Conservation (phyloP, 768 basidiomycete species). For the Rhizopogon roseolus region DNA sequence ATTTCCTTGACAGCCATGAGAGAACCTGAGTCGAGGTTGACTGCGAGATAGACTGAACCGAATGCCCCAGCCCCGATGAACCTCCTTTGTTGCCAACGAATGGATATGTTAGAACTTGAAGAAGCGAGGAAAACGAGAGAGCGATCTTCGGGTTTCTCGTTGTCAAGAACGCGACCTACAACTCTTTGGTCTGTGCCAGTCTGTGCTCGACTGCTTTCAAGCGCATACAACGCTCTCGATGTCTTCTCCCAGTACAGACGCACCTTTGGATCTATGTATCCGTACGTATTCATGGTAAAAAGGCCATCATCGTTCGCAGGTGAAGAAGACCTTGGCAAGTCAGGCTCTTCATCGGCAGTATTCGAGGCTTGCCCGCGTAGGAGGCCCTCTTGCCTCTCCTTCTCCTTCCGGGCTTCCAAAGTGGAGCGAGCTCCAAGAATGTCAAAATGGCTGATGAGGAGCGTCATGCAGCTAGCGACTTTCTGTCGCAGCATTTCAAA, state of each 20-base stretch:
- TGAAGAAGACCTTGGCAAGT: conserved; percentile 37
- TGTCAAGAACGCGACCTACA: conserved; percentile 89
- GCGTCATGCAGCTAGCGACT: conserved; percentile 93
- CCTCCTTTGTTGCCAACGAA: conserved; percentile 96
- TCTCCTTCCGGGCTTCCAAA: conserved; percentile 84
- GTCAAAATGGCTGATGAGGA: conserved; percentile 97
- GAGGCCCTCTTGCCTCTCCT: conserved; percentile 72
- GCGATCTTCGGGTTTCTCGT: conserved; percentile 90
- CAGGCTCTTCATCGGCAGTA: conserved; percentile 45
- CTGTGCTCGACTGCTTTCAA: conserved; percentile 62
- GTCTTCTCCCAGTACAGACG: conserved; percentile 75
- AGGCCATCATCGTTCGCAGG: conserved; percentile 32
- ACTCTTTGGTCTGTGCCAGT: conserved; percentile 67
- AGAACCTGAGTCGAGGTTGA: conserved; percentile 92
- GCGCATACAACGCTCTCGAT: conserved; percentile 47
- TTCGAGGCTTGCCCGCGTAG: conserved; percentile 50
- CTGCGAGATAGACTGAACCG: conserved; percentile 98
- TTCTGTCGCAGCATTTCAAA: conserved; percentile 88
- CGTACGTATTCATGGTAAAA: conserved; percentile 24
- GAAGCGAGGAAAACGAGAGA: conserved; percentile 93
- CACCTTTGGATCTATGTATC: conserved; percentile 59
- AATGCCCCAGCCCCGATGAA: conserved; percentile 99
- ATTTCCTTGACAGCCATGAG: conserved; percentile 99
- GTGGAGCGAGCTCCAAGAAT: conserved; percentile 92
- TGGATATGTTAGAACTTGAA: conserved; percentile 91